A percentile compares a stretch with the other conserved stretches of the same genome.
These are phyloP conservation scores for Didymella glomerata DNA, from an alignment of 2,329 filamentous ascomycete species.

Conservation along the genomic window DNA sequence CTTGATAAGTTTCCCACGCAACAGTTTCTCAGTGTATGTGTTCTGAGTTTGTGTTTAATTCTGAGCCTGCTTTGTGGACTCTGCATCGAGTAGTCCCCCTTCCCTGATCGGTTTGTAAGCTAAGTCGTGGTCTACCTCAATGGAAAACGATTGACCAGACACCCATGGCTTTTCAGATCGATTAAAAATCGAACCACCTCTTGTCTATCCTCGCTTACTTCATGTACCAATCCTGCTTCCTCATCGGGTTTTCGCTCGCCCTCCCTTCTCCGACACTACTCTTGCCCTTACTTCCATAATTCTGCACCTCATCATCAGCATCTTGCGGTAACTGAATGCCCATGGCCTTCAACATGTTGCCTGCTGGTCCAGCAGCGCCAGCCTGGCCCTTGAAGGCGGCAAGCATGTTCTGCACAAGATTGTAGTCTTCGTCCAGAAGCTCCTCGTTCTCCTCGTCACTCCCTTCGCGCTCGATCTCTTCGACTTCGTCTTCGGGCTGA, in stretches of 20 bases:
- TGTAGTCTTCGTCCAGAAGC: conserved; percentile 79
- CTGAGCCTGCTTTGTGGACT: neutral
- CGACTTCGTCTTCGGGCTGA: conserved; percentile 23
- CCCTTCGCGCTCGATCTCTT: conserved; percentile 73
- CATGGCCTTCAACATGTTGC: conserved; percentile 88
- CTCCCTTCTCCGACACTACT: conserved; percentile 14
- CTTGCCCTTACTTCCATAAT: neutral
- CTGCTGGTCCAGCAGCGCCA: conserved; percentile 83
- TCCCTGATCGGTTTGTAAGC: neutral
- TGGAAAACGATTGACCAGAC: neutral
- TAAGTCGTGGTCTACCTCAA: neutral
- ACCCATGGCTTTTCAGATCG: neutral
- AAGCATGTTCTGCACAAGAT: conserved; percentile 87
- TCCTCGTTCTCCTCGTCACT: conserved; percentile 59
- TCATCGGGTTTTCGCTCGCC: conserved; percentile 17
- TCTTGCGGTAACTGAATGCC: conserved; percentile 82
- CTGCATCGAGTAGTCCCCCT: neutral
- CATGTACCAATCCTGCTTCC: conserved; percentile 21
- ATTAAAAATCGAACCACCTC: neutral
- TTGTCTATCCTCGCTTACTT: neutral
- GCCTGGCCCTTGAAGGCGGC: conserved; percentile 92
- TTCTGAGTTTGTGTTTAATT: neutral
- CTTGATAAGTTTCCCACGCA: neutral
- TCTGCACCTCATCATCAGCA: conserved; percentile 63
- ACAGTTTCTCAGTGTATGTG: neutral